Evolutionary conservation across 306 rosid genomes (phyloP).

Genomic region (Prunus kanzakura): DNA sequence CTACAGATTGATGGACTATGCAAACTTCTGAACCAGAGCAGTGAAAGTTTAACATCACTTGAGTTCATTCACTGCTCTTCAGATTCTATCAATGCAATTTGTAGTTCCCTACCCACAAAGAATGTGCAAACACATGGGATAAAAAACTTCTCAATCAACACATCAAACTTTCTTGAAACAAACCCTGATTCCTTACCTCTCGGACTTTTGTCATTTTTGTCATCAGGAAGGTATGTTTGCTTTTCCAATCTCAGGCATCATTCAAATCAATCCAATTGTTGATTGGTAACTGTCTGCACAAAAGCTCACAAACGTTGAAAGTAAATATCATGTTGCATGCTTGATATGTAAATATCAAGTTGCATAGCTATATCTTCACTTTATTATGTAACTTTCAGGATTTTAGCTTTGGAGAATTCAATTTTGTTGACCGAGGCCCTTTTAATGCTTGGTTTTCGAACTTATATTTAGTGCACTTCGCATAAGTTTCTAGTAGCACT

Average conservation of each 20-base stretch:
- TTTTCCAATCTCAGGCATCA: not conserved
- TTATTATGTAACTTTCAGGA: not conserved
- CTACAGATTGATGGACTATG: conserved; percentile 73
- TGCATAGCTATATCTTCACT: not conserved
- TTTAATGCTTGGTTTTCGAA: not conserved
- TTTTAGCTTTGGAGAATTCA: not conserved
- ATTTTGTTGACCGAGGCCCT: not conserved
- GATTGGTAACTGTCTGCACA: not conserved
- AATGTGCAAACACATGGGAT: conserved; percentile 55
- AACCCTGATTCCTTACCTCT: conserved; percentile 50
- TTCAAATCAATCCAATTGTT: not conserved
- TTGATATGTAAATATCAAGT: not conserved
- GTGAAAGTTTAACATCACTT: conserved; percentile 65
- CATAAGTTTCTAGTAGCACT: not conserved
- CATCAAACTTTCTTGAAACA: conserved; percentile 46
- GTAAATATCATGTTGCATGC: not conserved
- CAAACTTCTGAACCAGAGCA: conserved; percentile 69
- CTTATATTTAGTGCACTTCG: no score
- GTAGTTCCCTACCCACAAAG: conserved; percentile 46
- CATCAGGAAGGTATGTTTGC: conserved; percentile 70
- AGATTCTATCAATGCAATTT: conserved; percentile 48
- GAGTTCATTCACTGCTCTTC: conserved; percentile 75
- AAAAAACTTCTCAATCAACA: conserved; percentile 59
- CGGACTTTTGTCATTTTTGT: conserved; percentile 63
- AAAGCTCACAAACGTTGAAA: not conserved